These are phyloP conservation scores for Beauveria asiatica DNA, from an alignment of 2,329 filamentous ascomycete genomes.

Conservation along the genomic window DNA sequence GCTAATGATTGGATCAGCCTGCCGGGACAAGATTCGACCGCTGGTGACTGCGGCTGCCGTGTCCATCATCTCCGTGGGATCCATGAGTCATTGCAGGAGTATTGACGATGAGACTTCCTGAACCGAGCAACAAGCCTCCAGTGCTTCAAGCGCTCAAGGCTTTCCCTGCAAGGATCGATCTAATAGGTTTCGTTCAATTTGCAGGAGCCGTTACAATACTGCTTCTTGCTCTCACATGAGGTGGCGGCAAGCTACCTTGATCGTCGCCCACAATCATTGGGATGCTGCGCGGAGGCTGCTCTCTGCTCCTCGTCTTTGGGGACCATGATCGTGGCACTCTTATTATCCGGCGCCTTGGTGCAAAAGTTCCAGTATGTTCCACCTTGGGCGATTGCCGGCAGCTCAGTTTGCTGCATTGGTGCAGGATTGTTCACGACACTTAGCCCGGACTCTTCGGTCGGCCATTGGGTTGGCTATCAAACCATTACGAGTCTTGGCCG, in stretches of 20 bases:
- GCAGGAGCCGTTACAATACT: not conserved
- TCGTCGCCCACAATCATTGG: not conserved
- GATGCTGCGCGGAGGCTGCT: not conserved
- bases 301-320: not conserved
- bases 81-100: conserved; percentile 10
- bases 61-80: conserved; percentile 7
- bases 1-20: not conserved
- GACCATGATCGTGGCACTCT: not conserved
- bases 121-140: not conserved
- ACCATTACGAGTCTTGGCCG: not conserved
- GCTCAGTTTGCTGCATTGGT: not conserved
- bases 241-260: not conserved
- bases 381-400: conserved; percentile 2
- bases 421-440: not conserved
- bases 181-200: not conserved
- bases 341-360: not conserved
- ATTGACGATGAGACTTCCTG: no score
- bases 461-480: conserved; percentile 7
- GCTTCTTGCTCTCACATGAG: not conserved
- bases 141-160: not conserved
- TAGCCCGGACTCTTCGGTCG: not conserved
- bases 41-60: not conserved
- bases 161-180: not conserved
- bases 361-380: not conserved
- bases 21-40: not conserved